A percentile compares a stretch with the other conserved stretches of the same genome.
phyloP scores from a whole-genome alignment of 768 basidiomycete species.

The Suillus occidentalis region DNA sequence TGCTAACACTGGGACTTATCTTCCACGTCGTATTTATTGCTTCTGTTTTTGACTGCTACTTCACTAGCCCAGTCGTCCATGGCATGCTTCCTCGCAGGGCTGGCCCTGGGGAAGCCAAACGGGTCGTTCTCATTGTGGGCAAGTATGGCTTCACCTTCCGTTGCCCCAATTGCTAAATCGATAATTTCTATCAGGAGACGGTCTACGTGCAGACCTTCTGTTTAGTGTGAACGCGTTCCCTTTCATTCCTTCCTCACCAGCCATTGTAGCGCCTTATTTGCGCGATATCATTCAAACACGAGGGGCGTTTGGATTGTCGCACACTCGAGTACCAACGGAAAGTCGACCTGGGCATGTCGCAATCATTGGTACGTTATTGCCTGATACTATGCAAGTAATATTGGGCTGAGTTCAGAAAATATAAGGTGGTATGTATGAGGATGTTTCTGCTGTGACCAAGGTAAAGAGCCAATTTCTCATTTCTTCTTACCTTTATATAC shows the following conservation, averaged over 20 bases:
- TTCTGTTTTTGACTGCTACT: conserved; percentile 85
- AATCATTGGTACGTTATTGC: conserved; percentile 59
- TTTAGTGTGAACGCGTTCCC: conserved; percentile 65
- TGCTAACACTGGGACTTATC: conserved; percentile 65
- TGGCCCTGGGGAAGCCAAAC: conserved; percentile 53
- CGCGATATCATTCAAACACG: conserved; percentile 62
- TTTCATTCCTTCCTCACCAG: conserved; percentile 46
- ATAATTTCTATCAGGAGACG: conserved; percentile 58
- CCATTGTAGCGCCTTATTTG: conserved; percentile 72
- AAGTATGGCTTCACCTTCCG: conserved; percentile 17
- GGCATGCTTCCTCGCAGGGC: conserved; percentile 64
- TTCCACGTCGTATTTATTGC: conserved; percentile 76
- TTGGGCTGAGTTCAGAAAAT: conserved; percentile 9
- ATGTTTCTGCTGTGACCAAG: conserved; percentile 86
- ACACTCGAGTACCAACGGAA: conserved; percentile 86
- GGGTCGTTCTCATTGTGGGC: conserved; percentile 83
- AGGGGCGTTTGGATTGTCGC: conserved; percentile 82
- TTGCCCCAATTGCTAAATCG: neutral
- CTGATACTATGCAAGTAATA: neutral
- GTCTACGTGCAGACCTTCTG: conserved; percentile 78
- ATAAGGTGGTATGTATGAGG: conserved; percentile 87
- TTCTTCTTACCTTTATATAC: neutral
- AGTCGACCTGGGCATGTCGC: conserved; percentile 89
- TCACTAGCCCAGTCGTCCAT: conserved; percentile 78
- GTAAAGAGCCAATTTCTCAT: conserved; percentile 33